Percentiles rank a stretch among this genome's conserved stretches.
Conservation (phyloP, 2,329 filamentous ascomycete genomes). For the Colletotrichum gloeosporioides region DNA sequence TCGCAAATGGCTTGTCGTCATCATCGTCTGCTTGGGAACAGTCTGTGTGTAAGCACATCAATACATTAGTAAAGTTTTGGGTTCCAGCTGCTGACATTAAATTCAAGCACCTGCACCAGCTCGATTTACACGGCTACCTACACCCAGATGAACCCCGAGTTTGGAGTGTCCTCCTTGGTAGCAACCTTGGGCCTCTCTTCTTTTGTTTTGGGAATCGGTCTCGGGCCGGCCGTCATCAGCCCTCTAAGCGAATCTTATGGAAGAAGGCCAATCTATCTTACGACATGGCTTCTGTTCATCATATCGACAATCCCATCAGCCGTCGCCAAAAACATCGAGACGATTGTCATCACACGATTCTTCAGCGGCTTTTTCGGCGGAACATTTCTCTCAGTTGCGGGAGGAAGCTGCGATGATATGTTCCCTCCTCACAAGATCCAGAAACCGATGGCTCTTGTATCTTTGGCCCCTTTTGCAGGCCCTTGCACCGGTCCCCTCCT, state of each 20-base stretch:
- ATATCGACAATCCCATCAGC: constrained; percentile 84
- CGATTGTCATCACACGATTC: constrained; percentile 79
- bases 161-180: constrained; percentile 71
- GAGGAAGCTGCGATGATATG: constrained; percentile 83
- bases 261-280: constrained; percentile 80
- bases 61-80: neutral
- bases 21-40: constrained; percentile 74
- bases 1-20: constrained; percentile 79
- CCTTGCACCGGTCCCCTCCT: constrained; percentile 64
- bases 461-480: constrained; percentile 68
- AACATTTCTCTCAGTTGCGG: constrained; percentile 75
- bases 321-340: constrained; percentile 78
- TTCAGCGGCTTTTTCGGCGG: constrained; percentile 75
- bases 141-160: constrained; percentile 74
- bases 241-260: constrained; percentile 81
- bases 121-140: constrained; percentile 90
- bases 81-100: neutral
- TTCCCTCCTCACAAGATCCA: constrained; percentile 73
- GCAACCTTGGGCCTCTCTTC: constrained; percentile 81
- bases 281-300: constrained; percentile 76
- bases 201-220: constrained; percentile 76
- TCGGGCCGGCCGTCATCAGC: constrained; percentile 66
- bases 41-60: constrained; percentile 74
- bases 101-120: constrained; percentile 74
- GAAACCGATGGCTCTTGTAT: constrained; percentile 83